Percentiles rank a stretch among this genome's conserved stretches.
Evolutionary conservation across 169 alveolate genomes (phyloP).

Genomic region (Babesia caballi): DNA sequence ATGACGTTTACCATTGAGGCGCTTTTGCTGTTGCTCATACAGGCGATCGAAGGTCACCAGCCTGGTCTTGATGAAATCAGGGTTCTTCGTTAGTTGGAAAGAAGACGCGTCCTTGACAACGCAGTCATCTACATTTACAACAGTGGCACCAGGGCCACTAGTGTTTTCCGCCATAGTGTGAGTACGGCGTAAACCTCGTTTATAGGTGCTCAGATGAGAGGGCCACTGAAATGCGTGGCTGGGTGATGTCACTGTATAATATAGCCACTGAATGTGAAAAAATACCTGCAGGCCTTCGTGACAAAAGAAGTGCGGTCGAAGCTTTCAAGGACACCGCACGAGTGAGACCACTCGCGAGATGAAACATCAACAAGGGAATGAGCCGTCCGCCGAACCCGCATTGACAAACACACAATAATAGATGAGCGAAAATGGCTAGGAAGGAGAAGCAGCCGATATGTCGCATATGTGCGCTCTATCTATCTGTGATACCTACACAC

Average conservation of each 20-base stretch:
- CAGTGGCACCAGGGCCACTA: background rate
- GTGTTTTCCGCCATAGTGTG: background rate
- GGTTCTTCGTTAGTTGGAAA: constrained; percentile 44
- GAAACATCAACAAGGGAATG: constrained; percentile 1
- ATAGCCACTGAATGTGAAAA: background rate
- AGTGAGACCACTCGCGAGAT: background rate
- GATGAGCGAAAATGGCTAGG: background rate
- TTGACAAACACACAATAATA: background rate
- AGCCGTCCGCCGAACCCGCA: background rate
- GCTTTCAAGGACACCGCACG: background rate
- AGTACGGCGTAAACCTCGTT: background rate
- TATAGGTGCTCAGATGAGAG: background rate
- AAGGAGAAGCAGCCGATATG: background rate
- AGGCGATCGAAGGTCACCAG: constrained; percentile 76
- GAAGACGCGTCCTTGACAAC: constrained; percentile 49
- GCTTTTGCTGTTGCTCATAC: constrained; percentile 76
- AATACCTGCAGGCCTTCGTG: background rate
- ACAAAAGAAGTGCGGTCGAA: background rate
- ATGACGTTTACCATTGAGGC: constrained; percentile 25
- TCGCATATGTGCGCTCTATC: constrained; percentile 5
- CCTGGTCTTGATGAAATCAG: constrained; percentile 81
- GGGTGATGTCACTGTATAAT: background rate
- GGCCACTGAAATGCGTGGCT: background rate
- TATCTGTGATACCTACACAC: background rate
- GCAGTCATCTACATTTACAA: background rate